Conservation (phyloP, 2,329 filamentous ascomycete genomes). For the Leptographium radiaticola region DNA sequence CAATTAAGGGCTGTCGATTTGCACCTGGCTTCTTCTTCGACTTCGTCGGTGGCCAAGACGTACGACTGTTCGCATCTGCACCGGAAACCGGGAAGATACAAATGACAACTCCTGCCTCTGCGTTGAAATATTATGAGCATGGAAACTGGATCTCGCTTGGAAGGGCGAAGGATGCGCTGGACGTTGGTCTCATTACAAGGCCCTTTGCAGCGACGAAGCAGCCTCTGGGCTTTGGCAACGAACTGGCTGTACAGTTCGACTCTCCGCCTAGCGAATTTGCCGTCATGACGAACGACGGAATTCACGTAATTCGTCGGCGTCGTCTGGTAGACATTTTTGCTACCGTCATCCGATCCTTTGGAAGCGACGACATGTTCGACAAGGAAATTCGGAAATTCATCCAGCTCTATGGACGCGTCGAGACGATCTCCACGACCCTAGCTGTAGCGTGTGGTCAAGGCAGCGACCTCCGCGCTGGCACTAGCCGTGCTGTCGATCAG, state of each 20-base stretch:
- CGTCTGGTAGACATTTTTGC: constrained; percentile 89
- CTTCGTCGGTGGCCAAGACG: constrained; percentile 38
- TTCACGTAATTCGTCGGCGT: constrained; percentile 73
- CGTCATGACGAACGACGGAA: constrained; percentile 78
- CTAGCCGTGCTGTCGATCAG: constrained; percentile 68
- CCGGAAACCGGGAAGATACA: constrained; percentile 82
- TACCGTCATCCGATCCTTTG: constrained; percentile 58
- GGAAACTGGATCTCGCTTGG: constrained; percentile 68
- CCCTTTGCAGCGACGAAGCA: constrained; percentile 56
- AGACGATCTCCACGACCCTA: constrained; percentile 80
- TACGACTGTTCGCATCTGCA: constrained; percentile 65
- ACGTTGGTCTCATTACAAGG: constrained; percentile 62
- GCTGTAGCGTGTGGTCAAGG: constrained; percentile 94
- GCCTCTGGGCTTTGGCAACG: constrained; percentile 80
- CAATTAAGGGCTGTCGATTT: constrained; percentile 47
- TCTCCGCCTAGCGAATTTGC: constrained; percentile 70
- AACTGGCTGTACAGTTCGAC: constrained; percentile 93
- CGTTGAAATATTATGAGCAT: constrained; percentile 59
- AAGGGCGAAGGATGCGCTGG: constrained; percentile 51
- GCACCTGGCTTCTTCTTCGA: constrained; percentile 86
- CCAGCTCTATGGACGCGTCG: constrained; percentile 71
- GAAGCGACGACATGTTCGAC: constrained; percentile 69
- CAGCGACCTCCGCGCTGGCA: constrained; percentile 57
- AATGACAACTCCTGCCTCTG: constrained; percentile 36
- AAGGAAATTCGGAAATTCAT: constrained; percentile 74